These are phyloP conservation scores for Boletus huronensis DNA, from an alignment of 768 basidiomycete genomes.

Conservation along the genomic window DNA sequence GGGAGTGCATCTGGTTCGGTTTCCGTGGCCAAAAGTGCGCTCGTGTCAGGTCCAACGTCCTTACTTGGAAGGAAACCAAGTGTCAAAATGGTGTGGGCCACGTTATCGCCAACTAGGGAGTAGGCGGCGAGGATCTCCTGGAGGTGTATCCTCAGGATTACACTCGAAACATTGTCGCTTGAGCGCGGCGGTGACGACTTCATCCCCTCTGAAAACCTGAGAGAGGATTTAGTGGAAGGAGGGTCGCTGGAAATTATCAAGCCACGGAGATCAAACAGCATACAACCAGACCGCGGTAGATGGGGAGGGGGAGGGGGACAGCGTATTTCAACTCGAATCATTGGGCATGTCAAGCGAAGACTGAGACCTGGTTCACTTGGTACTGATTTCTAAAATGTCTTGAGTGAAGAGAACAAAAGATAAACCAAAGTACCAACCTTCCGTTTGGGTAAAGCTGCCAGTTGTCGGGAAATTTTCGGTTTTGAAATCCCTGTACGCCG, in stretches of 20 bases:
- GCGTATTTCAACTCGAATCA: slow-evolving; percentile 66
- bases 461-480: slow-evolving; percentile 6
- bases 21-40: slow-evolving; percentile 27
- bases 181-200: neutral
- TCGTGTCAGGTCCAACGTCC: slow-evolving; percentile 13
- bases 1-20: slow-evolving; percentile 11
- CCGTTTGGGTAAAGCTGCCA: neutral
- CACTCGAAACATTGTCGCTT: slow-evolving; percentile 5
- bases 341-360: slow-evolving; percentile 42
- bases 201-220: slow-evolving; percentile 30
- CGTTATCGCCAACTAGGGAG: slow-evolving; percentile 36
- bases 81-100: slow-evolving; percentile 47
- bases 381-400: slow-evolving; percentile 6
- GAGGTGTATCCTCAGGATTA: slow-evolving; percentile 40
- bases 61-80: slow-evolving; percentile 41
- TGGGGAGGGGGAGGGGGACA: slow-evolving; percentile 53
- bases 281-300: slow-evolving; percentile 59
- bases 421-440: slow-evolving; percentile 15
- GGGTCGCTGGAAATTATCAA: slow-evolving; percentile 38
- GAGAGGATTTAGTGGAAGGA: slow-evolving; percentile 16
- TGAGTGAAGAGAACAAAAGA: slow-evolving; percentile 3
- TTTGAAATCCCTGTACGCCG: slow-evolving; percentile 13
- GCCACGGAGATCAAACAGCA: slow-evolving; percentile 61
- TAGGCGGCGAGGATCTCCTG: slow-evolving; percentile 49
- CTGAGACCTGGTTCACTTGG: slow-evolving; percentile 9